These are phyloP conservation scores for Trametes villosa DNA, from an alignment of 768 basidiomycete genomes.

Conservation along the genomic window DNA sequence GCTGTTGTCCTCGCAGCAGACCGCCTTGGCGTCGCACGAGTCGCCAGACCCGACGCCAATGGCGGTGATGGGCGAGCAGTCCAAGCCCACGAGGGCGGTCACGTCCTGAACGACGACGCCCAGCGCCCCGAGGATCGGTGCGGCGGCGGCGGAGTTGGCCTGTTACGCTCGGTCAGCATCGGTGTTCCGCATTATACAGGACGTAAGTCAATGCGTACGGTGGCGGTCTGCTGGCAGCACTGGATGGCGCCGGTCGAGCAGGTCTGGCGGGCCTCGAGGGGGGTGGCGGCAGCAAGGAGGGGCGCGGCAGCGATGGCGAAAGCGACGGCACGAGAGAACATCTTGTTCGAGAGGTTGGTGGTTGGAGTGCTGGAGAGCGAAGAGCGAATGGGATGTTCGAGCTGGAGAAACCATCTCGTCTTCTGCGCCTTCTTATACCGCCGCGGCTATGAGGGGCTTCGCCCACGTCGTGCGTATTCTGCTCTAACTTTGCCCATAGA, in stretches of 20 bases:
- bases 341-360: constrained; percentile 3
- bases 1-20: constrained; percentile 20
- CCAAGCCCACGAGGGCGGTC: constrained; percentile 7
- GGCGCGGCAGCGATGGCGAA: constrained; percentile 12
- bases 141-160: constrained; percentile 2
- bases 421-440: neutral
- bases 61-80: constrained; percentile 17
- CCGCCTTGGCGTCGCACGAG: constrained; percentile 8
- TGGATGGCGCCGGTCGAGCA: constrained; percentile 12
- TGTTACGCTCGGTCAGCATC: neutral
- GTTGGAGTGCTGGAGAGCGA: neutral
- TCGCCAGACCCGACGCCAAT: constrained; percentile 11
- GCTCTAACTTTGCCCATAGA: no score
- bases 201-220: neutral
- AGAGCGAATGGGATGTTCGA: constrained; percentile 1
- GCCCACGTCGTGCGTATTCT: no score
- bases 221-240: constrained; percentile 12
- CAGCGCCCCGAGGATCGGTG: constrained; percentile 6
- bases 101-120: constrained; percentile 15
- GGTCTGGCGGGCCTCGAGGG: constrained; percentile 2
- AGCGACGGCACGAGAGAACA: constrained; percentile 21
- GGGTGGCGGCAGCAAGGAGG: constrained; percentile 22
- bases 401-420: neutral
- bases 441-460: no score
- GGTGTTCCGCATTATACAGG: no score